Evolutionary conservation across 768 basidiomycete species (phyloP), one percentile per base, ranked within the genome.

Genomic region (Leccinum barrowsii): DNA sequence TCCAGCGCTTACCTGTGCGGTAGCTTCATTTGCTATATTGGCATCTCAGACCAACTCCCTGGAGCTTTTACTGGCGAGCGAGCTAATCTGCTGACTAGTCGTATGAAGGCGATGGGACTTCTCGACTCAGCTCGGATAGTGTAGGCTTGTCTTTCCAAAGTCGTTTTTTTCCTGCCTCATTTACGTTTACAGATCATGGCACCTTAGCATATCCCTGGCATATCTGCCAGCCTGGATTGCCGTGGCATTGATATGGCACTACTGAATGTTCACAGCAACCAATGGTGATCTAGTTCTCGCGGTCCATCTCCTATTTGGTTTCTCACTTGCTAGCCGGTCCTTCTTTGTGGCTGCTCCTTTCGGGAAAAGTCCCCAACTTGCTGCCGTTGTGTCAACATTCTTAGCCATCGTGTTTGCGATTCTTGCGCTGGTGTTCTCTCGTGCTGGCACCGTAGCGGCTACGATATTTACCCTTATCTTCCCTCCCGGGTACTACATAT

Each of bases 71-170:
- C 85, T 12, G 78, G 77, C 6, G 90, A 92, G 69, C 78, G 89
- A 44, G 85, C 89, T 0, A 78, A 75, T 54, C 71, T 80, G 15
- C 69, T 91, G 34, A 90, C 90, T 0, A 74, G 82, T 7, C 88
- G 92, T 66, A 82, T 92, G 78, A 86, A 86, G 66, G 88, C 83
- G 3, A 92, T 92, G 90, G 90, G 90, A 7, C 76, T 90, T 12
- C 71, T 81, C 7, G 88, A 90, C 64, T 83, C 83, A 0, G 87
- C 89, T 12, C 79, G 88, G 37, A 81, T 89, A 50, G 59, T 84
- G 81, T 83, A 65, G n/a, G 83, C 67, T 11, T 42, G 46, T 34
- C 10, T 13, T 30, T 40, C 2, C 15, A 7, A 40, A 1, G 12
- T 15, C 10, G 2, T 2, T 24, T 30, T 24, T 4, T 42, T 35